Evolutionary conservation across 2,329 filamentous ascomycete species (phyloP), one percentile per base, ranked within the genome.

Genomic region (Delphinella strobiligena): DNA sequence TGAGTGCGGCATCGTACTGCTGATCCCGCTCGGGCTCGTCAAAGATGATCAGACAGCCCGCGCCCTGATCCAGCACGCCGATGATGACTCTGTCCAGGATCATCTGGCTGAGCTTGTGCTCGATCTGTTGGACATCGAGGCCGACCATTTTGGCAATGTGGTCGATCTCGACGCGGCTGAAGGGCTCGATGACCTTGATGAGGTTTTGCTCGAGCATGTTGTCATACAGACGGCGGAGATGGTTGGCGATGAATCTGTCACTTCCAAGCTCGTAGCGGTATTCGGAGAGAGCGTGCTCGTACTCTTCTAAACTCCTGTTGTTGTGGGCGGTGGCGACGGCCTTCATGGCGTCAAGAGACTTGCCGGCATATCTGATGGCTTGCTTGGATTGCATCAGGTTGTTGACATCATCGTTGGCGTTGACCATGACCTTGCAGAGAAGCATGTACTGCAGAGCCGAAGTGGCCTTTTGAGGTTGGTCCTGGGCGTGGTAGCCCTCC

Each of bases 401-500:
- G 66, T 89, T 93, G 61, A 98, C 89, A 61, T 98, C 93, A 68
- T 96, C 88, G 49, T 79, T 86, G 31, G 93, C 73, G 66, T 98
- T 98, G 52, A 98, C 74, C 93, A 98, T 98, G 62, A 98, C 91
- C 71, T 98, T 98, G 78, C 91, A 96, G 27, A 98, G 79, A 40
- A 98, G 76, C 91, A 98, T 98, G 72, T 98, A 98, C 69, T 98
- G 91, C 49, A 98, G 71, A 9, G 91, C 87, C 10, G 89, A 85
- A n/a, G 89, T 93, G n/a, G 93, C 91, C 64, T 88, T 87, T 48
- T 73, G 68, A 30, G 79, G 69, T 59, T 94, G 87, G 51, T 98
- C 91, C 61, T 93, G 87, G 34, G 81, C 80, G 65, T 91, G 86
- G 64, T 96, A 98, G 45, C 91, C 91, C 60, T 98, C 91, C 47